Conservation (phyloP, 1,284 basidiomycete species). For the Rhodotorula sp. region DNA sequence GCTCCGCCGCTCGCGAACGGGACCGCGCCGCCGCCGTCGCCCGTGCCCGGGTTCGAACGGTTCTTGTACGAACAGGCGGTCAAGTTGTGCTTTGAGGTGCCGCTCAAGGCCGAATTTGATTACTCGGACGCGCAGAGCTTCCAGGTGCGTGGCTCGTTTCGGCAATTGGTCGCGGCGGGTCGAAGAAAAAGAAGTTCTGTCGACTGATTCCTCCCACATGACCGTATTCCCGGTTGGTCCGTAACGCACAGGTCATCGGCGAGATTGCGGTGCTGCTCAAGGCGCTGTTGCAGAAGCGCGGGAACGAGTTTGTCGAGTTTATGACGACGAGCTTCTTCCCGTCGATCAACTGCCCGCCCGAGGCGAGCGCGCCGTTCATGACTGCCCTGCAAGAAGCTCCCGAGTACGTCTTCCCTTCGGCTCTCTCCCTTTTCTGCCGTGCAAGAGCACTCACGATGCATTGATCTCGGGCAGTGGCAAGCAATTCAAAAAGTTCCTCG, state of each 20-base stretch:
- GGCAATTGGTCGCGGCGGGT: not conserved
- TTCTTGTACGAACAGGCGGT: slow-evolving; percentile 89
- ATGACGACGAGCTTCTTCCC: slow-evolving; percentile 79
- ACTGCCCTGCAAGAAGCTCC: slow-evolving; percentile 27
- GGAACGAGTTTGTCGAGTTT: slow-evolving; percentile 79
- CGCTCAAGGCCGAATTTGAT: slow-evolving; percentile 77
- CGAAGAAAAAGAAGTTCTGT: not conserved
- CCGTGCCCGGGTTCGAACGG: slow-evolving; percentile 84
- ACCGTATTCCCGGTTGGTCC: no score
- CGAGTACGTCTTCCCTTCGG: slow-evolving; percentile 21
- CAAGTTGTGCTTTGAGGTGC: slow-evolving; percentile 77
- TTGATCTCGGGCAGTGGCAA: slow-evolving; percentile 21
- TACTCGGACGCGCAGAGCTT: slow-evolving; percentile 81
- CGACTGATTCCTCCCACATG: not conserved
- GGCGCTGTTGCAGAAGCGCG: slow-evolving; percentile 70
- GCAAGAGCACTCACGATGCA: not conserved
- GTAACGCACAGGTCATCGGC: slow-evolving; percentile 80
- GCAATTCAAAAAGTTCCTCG: slow-evolving; percentile 36
- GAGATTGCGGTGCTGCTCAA: slow-evolving; percentile 86
- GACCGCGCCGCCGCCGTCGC: slow-evolving; percentile 45
- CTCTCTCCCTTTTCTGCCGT: no score
- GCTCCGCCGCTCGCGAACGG: slow-evolving; percentile 28
- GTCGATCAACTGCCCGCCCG: slow-evolving; percentile 52
- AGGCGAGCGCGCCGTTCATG: slow-evolving; percentile 26
- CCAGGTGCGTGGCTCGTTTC: slow-evolving; percentile 59